A percentile compares a stretch with the other conserved stretches of the same genome.
phyloP scores from a whole-genome alignment of 2,329 filamentous ascomycete genomes.

The Purpureocillium lavendulum region DNA sequence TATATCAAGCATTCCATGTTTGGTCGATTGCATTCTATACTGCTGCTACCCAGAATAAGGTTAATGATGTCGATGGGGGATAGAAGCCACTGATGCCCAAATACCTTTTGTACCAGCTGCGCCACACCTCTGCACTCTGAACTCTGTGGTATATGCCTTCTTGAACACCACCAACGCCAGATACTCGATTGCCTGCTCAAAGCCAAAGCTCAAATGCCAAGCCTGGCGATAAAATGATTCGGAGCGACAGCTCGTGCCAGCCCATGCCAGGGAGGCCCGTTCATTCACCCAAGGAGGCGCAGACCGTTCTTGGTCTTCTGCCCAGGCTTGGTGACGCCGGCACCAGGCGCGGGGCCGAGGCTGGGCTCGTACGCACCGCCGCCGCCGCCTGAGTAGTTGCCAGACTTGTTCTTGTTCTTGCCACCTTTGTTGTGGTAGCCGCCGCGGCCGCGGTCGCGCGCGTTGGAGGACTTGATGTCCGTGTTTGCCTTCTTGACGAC shows the following conservation, averaged over 20 bases:
- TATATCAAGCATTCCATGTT: too few relatives aligned
- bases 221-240: not conserved
- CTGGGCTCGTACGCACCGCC: constrained; percentile 37
- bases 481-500: constrained; percentile 81
- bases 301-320: constrained; percentile 61
- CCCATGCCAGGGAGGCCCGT: too few relatives aligned
- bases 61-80: too few relatives aligned
- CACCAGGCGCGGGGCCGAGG: constrained; percentile 39
- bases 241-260: too few relatives aligned
- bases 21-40: too few relatives aligned
- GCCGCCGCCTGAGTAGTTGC: constrained; percentile 16
- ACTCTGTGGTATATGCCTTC: not conserved
- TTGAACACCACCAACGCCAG: constrained; percentile 1
- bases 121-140: too few relatives aligned
- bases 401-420: constrained; percentile 24
- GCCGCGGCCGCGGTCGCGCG: constrained; percentile 47
- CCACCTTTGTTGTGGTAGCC: constrained; percentile 23
- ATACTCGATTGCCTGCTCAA: not conserved
- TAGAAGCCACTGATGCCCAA: too few relatives aligned
- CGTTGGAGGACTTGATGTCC: constrained; percentile 73
- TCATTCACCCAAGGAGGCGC: constrained; percentile 46
- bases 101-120: too few relatives aligned
- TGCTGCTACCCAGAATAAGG: too few relatives aligned
- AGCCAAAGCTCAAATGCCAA: not conserved
- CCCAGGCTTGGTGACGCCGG: constrained; percentile 52